phyloP scores from a whole-genome alignment of 768 basidiomycete species.

The Tulasnella sp. region DNA sequence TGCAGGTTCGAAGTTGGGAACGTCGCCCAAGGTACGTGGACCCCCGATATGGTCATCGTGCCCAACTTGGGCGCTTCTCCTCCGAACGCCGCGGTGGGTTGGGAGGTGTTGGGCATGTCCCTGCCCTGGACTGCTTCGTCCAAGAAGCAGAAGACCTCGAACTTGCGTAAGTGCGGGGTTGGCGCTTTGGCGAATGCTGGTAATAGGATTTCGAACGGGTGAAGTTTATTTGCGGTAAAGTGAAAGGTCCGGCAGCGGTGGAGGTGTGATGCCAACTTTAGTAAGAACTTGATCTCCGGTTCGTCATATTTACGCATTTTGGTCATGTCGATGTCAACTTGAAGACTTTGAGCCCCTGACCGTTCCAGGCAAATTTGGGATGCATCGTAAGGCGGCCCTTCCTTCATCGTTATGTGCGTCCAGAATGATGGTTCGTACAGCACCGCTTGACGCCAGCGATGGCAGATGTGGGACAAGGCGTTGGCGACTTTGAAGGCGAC shows the following conservation, averaged over 20 bases:
- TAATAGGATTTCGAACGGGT: slow-evolving; percentile 23
- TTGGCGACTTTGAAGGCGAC: slow-evolving; percentile 9
- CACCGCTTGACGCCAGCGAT: slow-evolving; percentile 18
- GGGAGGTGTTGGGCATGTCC: background rate
- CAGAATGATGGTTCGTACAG: slow-evolving; percentile 19
- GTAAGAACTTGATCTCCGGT: slow-evolving; percentile 15
- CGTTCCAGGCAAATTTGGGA: slow-evolving; percentile 13
- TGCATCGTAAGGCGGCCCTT: slow-evolving; percentile 16
- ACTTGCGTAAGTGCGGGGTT: slow-evolving; percentile 1
- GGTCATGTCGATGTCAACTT: slow-evolving; percentile 25
- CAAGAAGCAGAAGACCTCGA: slow-evolving; percentile 22
- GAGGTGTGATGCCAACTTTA: slow-evolving; percentile 11
- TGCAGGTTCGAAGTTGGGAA: slow-evolving; percentile 7
- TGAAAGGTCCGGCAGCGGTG: slow-evolving; percentile 23
- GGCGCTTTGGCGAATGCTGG: slow-evolving; percentile 16
- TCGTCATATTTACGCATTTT: background rate
- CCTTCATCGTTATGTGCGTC: slow-evolving; percentile 27
- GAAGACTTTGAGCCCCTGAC: slow-evolving; percentile 9
- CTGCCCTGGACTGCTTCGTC: background rate
- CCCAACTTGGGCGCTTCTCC: slow-evolving; percentile 19
- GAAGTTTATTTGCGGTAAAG: background rate
- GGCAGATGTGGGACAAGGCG: slow-evolving; percentile 20
- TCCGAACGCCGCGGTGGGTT: slow-evolving; percentile 15
- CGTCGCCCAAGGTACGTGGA: slow-evolving; percentile 25
- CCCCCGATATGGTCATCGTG: slow-evolving; percentile 23